A percentile compares a stretch with the other conserved stretches of the same genome.
phyloP scores from a whole-genome alignment of 768 basidiomycete species.

The Candolleomyces eurysporus region DNA sequence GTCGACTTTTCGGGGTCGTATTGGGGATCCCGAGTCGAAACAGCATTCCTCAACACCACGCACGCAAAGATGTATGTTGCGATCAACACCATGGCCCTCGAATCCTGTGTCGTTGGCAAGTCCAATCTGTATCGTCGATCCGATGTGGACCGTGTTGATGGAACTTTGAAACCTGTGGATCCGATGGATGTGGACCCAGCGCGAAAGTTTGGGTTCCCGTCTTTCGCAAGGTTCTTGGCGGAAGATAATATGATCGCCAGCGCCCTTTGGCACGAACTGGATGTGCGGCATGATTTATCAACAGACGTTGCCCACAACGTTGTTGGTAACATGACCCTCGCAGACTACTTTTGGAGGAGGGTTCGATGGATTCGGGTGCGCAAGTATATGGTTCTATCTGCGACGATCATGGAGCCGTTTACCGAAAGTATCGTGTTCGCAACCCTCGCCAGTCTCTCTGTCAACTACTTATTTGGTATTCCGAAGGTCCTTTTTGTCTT shows the following conservation, averaged over 20 bases:
- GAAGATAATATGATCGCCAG: slow-evolving; percentile 98
- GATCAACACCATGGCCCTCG: slow-evolving; percentile 83
- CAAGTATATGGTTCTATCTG: slow-evolving; percentile 86
- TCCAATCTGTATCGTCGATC: slow-evolving; percentile 92
- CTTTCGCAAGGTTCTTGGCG: slow-evolving; percentile 86
- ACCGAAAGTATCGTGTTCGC: slow-evolving; percentile 83
- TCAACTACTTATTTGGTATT: slow-evolving; percentile 48
- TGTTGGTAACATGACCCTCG: slow-evolving; percentile 83
- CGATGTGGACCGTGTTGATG: slow-evolving; percentile 76
- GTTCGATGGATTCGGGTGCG: slow-evolving; percentile 97
- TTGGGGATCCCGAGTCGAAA: slow-evolving; percentile 84
- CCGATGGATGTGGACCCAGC: slow-evolving; percentile 23
- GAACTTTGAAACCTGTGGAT: slow-evolving; percentile 50
- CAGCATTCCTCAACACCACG: slow-evolving; percentile 93
- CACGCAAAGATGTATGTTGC: slow-evolving; percentile 99
- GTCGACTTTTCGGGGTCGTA: slow-evolving; percentile 68
- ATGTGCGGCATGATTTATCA: slow-evolving; percentile 83
- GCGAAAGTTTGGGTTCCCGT: slow-evolving; percentile 55
- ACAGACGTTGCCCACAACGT: slow-evolving; percentile 88
- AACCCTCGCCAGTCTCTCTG: slow-evolving; percentile 56
- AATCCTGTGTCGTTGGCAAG: slow-evolving; percentile 97
- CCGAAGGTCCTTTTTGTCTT: slow-evolving; percentile 54
- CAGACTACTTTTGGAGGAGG: slow-evolving; percentile 84
- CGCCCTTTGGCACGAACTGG: slow-evolving; percentile 91
- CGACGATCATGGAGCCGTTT: slow-evolving; percentile 88